Evolutionary conservation across 108 stramenopile species (phyloP), one percentile per base, ranked within the genome.

Genomic region (Skeletonema marinoi): DNA sequence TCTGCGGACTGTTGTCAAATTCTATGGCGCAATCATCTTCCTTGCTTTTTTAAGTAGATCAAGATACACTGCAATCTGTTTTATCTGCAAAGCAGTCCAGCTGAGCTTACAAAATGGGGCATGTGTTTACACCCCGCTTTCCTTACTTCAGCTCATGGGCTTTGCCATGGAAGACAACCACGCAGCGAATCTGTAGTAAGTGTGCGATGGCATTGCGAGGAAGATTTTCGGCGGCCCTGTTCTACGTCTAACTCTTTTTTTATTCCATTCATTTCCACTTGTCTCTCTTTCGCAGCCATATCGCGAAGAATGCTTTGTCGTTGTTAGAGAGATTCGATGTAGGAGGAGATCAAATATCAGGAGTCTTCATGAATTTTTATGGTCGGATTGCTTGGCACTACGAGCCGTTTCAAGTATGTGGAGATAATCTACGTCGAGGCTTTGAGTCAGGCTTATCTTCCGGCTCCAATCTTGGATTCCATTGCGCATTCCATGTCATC

Each of bases 81-180:
- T 50, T 50, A 50, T 19, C 48, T 50, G 48, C 48, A 50, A 50
- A 19, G 17, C 48, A 17, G 48, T 50, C 4, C 48, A 19, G 16
- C 48, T 50, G 2, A 73, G 61, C 17, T 61, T 82, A 61, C 44
- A 63, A 19, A 32, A 63, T 25, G 66, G 71, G 10, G 25, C 48
- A 2, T 82, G 74, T 35, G 64, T 73, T 58, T 67, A 78, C 33
- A 50, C 48, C 16, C 48, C 48, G 3, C n/a, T 17, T 5, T 3
- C 48, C 3, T 19, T 50, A 0, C 17, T 50, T 17, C 48, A 50
- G n/a, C 3, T 50, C 48, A 17, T 16, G 11, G 11, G 11, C 10
- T 14, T 46, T 46, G 44, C 44, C 44, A 46, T 12, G 11, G 14
- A 16, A 12, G 11, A 14, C 11, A 10, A 46, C 0, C 3, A 12